These are phyloP conservation scores for Termitomyces eurrhizus DNA, from an alignment of 768 basidiomycete species.

Conservation along the genomic window DNA sequence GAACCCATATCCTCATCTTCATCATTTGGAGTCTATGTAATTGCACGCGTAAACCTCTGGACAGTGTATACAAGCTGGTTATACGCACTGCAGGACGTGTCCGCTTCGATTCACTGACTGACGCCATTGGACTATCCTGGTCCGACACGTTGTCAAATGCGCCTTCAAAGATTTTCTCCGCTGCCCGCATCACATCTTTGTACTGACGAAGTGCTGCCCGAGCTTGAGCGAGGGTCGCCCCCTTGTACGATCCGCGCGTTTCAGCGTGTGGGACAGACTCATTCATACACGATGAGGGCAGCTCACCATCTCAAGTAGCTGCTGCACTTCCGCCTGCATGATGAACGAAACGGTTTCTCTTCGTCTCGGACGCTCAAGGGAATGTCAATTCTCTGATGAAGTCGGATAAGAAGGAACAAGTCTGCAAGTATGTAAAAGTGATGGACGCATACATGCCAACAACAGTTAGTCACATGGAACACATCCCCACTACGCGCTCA, in stretches of 20 bases:
- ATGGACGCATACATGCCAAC: neutral
- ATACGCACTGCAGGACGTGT: conserved; percentile 24
- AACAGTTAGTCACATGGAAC: neutral
- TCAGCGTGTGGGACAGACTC: neutral
- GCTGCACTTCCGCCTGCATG: conserved; percentile 52
- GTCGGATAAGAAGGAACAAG: neutral
- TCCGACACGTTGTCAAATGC: conserved; percentile 73
- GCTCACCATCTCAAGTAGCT: conserved; percentile 51
- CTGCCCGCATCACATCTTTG: conserved; percentile 91
- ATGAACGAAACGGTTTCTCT: neutral
- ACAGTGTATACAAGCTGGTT: neutral
- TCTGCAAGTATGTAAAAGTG: neutral
- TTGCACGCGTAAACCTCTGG: neutral
- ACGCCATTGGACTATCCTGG: conserved; percentile 49
- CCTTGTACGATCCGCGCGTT: conserved; percentile 40
- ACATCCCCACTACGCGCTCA: neutral
- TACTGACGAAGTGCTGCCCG: conserved; percentile 75
- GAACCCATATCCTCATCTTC: conserved; percentile 47
- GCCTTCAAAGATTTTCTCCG: conserved; percentile 81
- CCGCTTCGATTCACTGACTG: conserved; percentile 21
- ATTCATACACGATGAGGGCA: neutral
- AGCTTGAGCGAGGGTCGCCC: conserved; percentile 79
- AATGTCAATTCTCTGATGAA: neutral
- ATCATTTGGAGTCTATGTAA: conserved; percentile 50
- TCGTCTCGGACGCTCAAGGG: neutral